Conservation (phyloP, 768 basidiomycete genomes). For the Coprinopsis sp. region DNA sequence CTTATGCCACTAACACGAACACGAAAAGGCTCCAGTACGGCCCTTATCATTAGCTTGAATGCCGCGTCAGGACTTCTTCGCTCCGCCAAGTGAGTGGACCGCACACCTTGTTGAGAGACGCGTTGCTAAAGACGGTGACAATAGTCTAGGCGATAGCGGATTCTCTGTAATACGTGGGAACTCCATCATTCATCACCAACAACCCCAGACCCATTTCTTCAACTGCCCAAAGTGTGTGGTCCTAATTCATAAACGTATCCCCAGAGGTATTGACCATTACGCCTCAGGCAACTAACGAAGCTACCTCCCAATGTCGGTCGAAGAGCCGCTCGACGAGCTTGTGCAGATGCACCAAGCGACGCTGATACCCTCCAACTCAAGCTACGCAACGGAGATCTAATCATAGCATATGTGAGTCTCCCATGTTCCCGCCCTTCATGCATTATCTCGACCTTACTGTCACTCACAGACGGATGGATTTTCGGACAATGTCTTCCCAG, state of each 20-base stretch:
- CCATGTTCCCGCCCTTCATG: background rate
- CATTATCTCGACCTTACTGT: background rate
- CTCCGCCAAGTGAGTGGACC: slow-evolving; percentile 58
- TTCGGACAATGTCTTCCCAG: slow-evolving; percentile 59
- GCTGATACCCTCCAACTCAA: slow-evolving; percentile 41
- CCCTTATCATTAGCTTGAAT: slow-evolving; percentile 71
- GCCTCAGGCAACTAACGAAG: slow-evolving; percentile 49
- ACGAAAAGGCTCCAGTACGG: slow-evolving; percentile 73
- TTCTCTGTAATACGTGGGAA: slow-evolving; percentile 68
- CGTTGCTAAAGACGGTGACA: slow-evolving; percentile 7
- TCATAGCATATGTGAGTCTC: slow-evolving; percentile 41
- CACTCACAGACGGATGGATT: slow-evolving; percentile 47
- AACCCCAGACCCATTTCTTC: slow-evolving; percentile 49
- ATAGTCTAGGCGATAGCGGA: slow-evolving; percentile 76
- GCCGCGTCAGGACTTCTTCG: slow-evolving; percentile 69
- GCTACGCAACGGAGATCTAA: slow-evolving; percentile 47
- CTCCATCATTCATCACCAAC: slow-evolving; percentile 51
- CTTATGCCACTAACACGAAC: background rate
- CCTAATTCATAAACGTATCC: background rate
- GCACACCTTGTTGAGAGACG: slow-evolving; percentile 18
- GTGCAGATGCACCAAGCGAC: slow-evolving; percentile 47
- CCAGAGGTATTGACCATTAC: slow-evolving; percentile 5
- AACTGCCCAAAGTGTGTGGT: slow-evolving; percentile 48
- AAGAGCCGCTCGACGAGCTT: slow-evolving; percentile 45
- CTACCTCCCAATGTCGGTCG: slow-evolving; percentile 39